A percentile compares a stretch with the other conserved stretches of the same genome.
Evolutionary conservation across 2,329 filamentous ascomycete species (phyloP).

Genomic region (Scedosporium boydii): DNA sequence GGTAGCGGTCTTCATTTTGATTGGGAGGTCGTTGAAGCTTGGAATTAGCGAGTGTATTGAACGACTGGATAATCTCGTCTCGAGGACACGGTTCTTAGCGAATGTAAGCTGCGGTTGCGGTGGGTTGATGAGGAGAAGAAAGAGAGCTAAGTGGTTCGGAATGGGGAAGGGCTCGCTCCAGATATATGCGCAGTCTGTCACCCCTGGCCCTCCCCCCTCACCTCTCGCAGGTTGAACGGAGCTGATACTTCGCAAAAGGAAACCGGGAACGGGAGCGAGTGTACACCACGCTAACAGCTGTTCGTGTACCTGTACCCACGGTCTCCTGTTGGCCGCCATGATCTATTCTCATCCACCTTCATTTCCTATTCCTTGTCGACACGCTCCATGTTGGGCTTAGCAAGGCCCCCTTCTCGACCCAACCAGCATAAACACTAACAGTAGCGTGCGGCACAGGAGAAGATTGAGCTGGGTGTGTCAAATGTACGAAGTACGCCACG

Average conservation of each 20-base stretch:
- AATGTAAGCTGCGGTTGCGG: background rate
- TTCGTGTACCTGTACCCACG: background rate
- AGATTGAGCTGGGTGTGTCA: too few relatives aligned
- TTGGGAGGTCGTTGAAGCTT: background rate
- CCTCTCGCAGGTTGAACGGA: too few relatives aligned
- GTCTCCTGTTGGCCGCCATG: background rate
- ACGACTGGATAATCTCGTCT: background rate
- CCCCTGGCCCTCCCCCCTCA: too few relatives aligned
- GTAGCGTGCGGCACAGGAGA: too few relatives aligned
- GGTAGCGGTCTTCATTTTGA: conserved; percentile 7
- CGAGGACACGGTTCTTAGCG: background rate
- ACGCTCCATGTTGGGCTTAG: too few relatives aligned
- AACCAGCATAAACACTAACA: too few relatives aligned
- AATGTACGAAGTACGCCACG: too few relatives aligned
- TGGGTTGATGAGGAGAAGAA: background rate
- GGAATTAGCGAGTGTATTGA: background rate
- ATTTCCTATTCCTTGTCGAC: background rate
- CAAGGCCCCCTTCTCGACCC: too few relatives aligned
- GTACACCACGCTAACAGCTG: too few relatives aligned
- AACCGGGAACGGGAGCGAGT: too few relatives aligned
- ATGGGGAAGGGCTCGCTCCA: background rate
- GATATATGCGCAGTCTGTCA: background rate
- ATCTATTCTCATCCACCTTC: background rate
- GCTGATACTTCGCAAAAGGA: too few relatives aligned
- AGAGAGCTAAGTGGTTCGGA: background rate